Percentiles rank a stretch among this genome's conserved stretches.
Conservation (phyloP, 148 eudicot genomes). For the Fagopyrum esculentum region DNA sequence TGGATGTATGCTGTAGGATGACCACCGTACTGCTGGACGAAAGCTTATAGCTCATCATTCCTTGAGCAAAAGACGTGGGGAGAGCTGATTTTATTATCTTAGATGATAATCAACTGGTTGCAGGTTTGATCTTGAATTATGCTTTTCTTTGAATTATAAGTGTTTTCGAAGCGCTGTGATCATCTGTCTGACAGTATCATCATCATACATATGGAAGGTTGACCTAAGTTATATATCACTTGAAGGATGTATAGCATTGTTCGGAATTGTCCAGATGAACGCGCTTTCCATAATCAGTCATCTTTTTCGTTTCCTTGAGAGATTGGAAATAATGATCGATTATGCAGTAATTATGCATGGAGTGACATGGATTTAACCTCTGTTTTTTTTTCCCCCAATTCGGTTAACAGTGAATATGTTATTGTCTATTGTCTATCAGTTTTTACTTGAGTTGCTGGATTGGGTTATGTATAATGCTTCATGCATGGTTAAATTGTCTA, state of each 20-base stretch:
- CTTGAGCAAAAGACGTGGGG: constrained; percentile 58
- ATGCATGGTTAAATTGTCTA: no score
- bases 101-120: neutral
- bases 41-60: constrained; percentile 79
- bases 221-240: neutral
- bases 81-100: neutral
- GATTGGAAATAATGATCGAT: neutral
- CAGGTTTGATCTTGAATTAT: neutral
- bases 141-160: neutral
- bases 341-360: neutral
- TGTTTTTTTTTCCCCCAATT: no score
- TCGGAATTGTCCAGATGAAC: neutral
- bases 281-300: neutral
- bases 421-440: no score
- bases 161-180: neutral
- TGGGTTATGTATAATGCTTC: no score
- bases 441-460: no score
- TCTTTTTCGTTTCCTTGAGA: neutral
- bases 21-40: constrained; percentile 45
- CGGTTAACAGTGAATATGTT: no score
- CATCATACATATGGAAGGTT: neutral
- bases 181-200: neutral
- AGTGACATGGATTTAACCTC: neutral
- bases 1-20: constrained; percentile 48
- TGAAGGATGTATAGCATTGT: neutral